Percentiles rank a stretch among this genome's conserved stretches.
phyloP scores from a whole-genome alignment of 2,329 filamentous ascomycete species.

The Apiospora aurea region DNA sequence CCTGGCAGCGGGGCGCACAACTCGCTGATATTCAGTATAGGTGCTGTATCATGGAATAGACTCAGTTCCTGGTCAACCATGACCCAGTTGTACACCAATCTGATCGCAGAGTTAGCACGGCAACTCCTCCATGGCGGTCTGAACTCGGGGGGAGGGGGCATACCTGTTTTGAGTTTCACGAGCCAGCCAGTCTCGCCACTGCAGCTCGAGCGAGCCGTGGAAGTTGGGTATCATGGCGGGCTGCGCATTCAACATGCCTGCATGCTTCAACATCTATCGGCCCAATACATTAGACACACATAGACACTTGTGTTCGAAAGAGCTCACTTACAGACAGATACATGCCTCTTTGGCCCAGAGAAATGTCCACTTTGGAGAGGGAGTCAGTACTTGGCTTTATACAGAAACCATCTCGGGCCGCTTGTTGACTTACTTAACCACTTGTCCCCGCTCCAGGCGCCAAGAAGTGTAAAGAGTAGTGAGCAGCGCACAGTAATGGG shows the following conservation, averaged over 20 bases:
- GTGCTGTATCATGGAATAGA: conserved; percentile 69
- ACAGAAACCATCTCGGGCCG: not conserved
- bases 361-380: conserved; percentile 64
- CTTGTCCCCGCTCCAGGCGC: conserved; percentile 78
- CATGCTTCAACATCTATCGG: conserved; percentile 70
- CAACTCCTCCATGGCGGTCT: not conserved
- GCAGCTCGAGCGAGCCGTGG: conserved; percentile 54
- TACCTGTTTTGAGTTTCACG: conserved; percentile 64
- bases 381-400: not conserved
- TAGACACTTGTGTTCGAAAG: not conserved
- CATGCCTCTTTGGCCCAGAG: conserved; percentile 77
- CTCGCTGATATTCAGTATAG: conserved; percentile 70
- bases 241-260: conserved; percentile 67
- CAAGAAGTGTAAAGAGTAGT: conserved; percentile 71
- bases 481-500: conserved; percentile 70
- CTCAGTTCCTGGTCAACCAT: conserved; percentile 77
- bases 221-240: conserved; percentile 52
- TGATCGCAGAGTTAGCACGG: conserved; percentile 39
- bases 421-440: conserved; percentile 60
- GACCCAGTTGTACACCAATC: conserved; percentile 77
- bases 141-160: not conserved
- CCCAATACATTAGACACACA: conserved; percentile 25
- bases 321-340: conserved; percentile 65
- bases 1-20: conserved; percentile 69
- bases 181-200: conserved; percentile 70